Base-by-base conservation (phyloP, 176 grass and related monocot species). In the Themeda triandra region DNA sequence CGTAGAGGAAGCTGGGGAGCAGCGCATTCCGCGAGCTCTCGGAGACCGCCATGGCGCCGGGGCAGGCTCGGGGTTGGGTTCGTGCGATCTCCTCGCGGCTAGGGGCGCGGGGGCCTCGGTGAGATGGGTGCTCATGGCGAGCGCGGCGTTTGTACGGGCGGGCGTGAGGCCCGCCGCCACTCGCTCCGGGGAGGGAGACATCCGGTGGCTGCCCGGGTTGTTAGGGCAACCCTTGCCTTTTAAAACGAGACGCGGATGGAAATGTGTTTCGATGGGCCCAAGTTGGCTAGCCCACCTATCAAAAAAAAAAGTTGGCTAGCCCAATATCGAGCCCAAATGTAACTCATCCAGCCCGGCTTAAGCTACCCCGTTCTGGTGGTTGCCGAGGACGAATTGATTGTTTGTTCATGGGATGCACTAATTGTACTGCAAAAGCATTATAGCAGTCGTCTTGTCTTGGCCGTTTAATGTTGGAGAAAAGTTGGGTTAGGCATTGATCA, bases 1-100 rank as follows among this genome's bases (percentile, higher is more conserved):
- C 74, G 78, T 90, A 93, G 21, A 93, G 85, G 73, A 85, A 93
- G 81, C 67, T 78, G 39, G 91, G 91, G 13, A 93, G 82, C 13
- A 90, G 77, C 30, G 91, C 78, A 9, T 68, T 77, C 62, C 88
- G 82, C 33, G 85, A 86, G 29, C 64, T 82, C 79, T 90, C 82
- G 35, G 88, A 88, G 63, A 88, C 5, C 58, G 79, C 91, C 91
- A 90, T 93, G 25, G 62, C 68, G 21, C 35, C 2, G 75, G 17
- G 10, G 53, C 31, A 9, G 76, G 40, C 62, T 37, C 68, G 6
- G 2, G 6, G 59, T 0, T 75, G 28, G 29, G 29, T 15, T 39
- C 15, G 65, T 24, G 46, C 58, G 65, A 36, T 56, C 13, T 13
- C 36, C 30, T 62, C 13, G 31, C 25, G 76, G 21, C 39, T 30